Conservation (phyloP, 1,284 basidiomycete genomes). For the Sphaerobolus stellatus region DNA sequence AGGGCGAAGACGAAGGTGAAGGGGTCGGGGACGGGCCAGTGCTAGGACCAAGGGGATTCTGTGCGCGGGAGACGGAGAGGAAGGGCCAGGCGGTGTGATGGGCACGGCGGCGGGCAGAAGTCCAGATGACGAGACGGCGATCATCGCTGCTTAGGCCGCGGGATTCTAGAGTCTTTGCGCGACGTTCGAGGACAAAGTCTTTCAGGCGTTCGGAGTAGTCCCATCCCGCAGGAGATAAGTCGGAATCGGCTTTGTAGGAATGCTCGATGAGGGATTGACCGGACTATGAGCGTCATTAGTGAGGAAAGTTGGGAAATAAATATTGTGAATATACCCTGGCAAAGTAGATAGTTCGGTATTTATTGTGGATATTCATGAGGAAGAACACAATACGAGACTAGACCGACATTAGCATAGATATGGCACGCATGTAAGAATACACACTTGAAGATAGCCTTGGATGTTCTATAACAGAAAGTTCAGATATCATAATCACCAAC, state of each 20-base stretch:
- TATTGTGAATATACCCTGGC: constrained; percentile 63
- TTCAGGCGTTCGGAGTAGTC: constrained; percentile 89
- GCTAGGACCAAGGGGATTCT: constrained; percentile 13
- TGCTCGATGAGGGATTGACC: constrained; percentile 97
- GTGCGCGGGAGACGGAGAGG: constrained; percentile 48
- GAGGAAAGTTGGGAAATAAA: neutral
- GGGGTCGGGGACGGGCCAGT: constrained; percentile 17
- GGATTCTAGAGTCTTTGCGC: constrained; percentile 67
- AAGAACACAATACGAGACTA: constrained; percentile 94
- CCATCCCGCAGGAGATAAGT: constrained; percentile 92
- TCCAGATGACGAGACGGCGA: constrained; percentile 88
- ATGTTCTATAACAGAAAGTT: constrained; percentile 59
- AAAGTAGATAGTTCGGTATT: constrained; percentile 88
- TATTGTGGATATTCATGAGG: constrained; percentile 97
- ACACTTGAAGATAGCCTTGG: constrained; percentile 79
- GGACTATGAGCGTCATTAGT: constrained; percentile 50
- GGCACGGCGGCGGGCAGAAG: constrained; percentile 87
- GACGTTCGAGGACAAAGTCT: constrained; percentile 79
- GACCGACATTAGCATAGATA: constrained; percentile 10
- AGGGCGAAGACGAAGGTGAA: constrained; percentile 1
- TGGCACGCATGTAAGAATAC: constrained; percentile 15
- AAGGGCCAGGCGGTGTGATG: constrained; percentile 98
- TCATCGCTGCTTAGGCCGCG: constrained; percentile 63
- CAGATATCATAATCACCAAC: constrained; percentile 7
- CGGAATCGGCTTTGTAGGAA: constrained; percentile 98